Base-by-base conservation (phyloP, 2,329 filamentous ascomycete genomes). In the Hansfordia pulvinata region DNA sequence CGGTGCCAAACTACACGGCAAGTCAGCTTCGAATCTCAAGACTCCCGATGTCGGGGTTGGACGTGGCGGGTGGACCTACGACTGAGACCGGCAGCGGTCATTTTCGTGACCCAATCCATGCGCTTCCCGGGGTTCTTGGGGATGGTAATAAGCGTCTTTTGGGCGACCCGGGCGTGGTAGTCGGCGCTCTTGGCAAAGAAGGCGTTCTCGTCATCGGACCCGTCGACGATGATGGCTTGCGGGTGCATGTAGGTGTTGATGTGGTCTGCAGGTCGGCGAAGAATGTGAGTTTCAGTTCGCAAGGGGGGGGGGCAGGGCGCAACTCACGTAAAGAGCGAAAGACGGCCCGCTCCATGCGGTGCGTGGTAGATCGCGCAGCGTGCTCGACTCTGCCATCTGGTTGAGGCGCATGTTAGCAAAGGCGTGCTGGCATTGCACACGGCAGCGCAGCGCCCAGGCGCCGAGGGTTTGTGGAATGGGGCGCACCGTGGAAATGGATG, bases 381-480 rank as follows among this genome's bases (percentile, higher is more conserved):
- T 71, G 73, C 44, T 93, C 79, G 2, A 81, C 73, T 14, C 88
- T 73, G 19, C 76, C 85, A 62, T 96, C 72, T 76, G 38, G n/a
- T 15, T 29, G 12, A 10, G 14, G n/a, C 15, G 6, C 4, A 24
- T 6, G 21, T 23, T 23, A 23, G 21, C 10, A 5, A n/a, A n/a
- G n/a, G n/a, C n/a, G n/a, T n/a, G n/a, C n/a, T n/a, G n/a, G n/a
- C n/a, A n/a, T n/a, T n/a, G n/a, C n/a, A n/a, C n/a, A n/a, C n/a
- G n/a, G n/a, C n/a, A n/a, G n/a, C n/a, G n/a, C n/a, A n/a, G n/a
- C n/a, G n/a, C n/a, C n/a, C n/a, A n/a, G n/a, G n/a, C n/a, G n/a
- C 12, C 10, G 8, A 18, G 16, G 10, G 26, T 23, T 10, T 24
- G 19, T 10, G 6, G 3, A 10, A 23, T 11, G 16, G 15, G 30